A percentile compares a stretch with the other conserved stretches of the same genome.
Conservation (phyloP, 1,284 basidiomycete genomes). For the Ganoderma multipileum region DNA sequence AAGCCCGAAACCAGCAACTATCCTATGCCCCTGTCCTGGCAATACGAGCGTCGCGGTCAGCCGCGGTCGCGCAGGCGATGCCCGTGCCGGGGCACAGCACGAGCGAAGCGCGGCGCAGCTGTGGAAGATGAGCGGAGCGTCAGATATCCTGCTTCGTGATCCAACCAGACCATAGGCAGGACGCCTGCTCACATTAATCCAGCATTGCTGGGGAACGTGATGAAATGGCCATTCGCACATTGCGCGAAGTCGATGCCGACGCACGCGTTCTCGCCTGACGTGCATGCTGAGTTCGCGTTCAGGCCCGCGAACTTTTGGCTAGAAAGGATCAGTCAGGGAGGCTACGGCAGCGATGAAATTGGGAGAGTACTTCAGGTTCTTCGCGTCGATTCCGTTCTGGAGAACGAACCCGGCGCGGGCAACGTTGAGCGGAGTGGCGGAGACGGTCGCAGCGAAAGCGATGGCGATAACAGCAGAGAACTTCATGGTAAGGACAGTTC, state of each 20-base stretch:
- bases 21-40: constrained; percentile 45
- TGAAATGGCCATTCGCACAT: constrained; percentile 56
- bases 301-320: constrained; percentile 54
- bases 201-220: constrained; percentile 47
- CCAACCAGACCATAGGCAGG: too few species aligned
- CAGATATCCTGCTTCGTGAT: neutral
- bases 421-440: neutral
- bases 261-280: constrained; percentile 52
- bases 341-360: neutral
- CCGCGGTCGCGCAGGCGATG: constrained; percentile 52
- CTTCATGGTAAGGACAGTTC: neutral
- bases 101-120: constrained; percentile 60
- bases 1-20: neutral
- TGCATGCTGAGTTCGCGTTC: constrained; percentile 48
- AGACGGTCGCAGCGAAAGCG: neutral
- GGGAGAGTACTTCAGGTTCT: neutral
- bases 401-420: constrained; percentile 1
- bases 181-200: constrained; percentile 47
- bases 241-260: constrained; percentile 52
- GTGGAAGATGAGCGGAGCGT: neutral
- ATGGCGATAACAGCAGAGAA: neutral
- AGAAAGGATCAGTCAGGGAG: constrained; percentile 4
- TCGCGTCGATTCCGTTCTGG: constrained; percentile 6
- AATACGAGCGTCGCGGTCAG: constrained; percentile 47
- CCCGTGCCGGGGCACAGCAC: constrained; percentile 49